Evolutionary conservation across 2,329 filamentous ascomycete species (phyloP), one percentile per base, ranked within the genome.

Genomic region (Beauveria rudraprayagi): DNA sequence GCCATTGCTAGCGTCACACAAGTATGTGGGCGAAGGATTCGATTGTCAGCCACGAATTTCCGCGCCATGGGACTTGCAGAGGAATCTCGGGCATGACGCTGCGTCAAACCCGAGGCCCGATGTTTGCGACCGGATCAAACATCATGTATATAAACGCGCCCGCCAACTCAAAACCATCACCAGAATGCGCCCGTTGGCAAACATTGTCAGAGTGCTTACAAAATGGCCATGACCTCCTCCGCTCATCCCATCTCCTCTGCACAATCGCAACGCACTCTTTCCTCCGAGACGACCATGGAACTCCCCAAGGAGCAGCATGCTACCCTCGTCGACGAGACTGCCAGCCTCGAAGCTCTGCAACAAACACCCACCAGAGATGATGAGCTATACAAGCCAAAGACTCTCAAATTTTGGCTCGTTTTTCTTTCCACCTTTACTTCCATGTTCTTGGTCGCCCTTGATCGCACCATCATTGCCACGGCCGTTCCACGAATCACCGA

Each of bases 381-480:
- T 43, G 69, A 75, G 34, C 77, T 81, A 60, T 84, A 78, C 71
- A 71, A 80, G 62, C 82, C 81, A 14, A 79, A 76, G 68, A 82
- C 76, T 9, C 58, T 80, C 63, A 78, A 77, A 65, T 84, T 84
- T 67, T 84, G 82, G 82, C 74, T 82, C 64, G 76, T 82, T 51
- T 73, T 84, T 9, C 43, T 79, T 34, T 83, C 79, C 63, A 78
- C 82, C 63, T 80, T 84, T 62, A 70, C 83, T 7, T 77, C 80
- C 63, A 73, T 85, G 66, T 83, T 85, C 64, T 74, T 84, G 34
- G 80, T 85, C 26, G 82, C 82, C n/a, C 75, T 85, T 11, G 80
- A 82, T 66, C 73, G 79, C 56, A 82, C 79, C 14, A 81, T 82
- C 63, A 74, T 82, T 52, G 77, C 78, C 46, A 59, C 62, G 3